phyloP scores from a whole-genome alignment of 768 basidiomycete genomes.

The Calocera cornea region DNA sequence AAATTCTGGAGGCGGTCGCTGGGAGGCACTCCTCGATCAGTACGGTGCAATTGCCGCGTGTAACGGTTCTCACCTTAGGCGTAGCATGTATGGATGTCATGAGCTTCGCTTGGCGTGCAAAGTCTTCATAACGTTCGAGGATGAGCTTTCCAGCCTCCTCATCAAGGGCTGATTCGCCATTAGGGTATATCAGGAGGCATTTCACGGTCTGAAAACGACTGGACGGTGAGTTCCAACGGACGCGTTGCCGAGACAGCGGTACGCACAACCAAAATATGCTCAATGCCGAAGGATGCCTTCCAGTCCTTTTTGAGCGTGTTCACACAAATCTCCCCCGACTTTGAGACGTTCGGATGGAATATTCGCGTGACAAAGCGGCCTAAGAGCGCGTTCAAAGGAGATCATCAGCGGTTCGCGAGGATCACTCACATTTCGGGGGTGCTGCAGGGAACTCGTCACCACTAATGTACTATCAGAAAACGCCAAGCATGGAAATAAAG shows the following conservation, averaged over 20 bases:
- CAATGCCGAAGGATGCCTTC: constrained; percentile 83
- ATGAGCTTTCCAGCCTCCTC: constrained; percentile 91
- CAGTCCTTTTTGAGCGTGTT: constrained; percentile 97
- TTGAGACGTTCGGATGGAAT: constrained; percentile 92
- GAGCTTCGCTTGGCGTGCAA: constrained; percentile 71
- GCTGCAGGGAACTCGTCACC: constrained; percentile 77
- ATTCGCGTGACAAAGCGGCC: constrained; percentile 91
- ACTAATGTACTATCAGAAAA: neutral
- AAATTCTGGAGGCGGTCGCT: neutral
- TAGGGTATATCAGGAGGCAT: constrained; percentile 91
- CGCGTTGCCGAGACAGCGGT: neutral
- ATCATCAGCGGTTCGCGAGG: neutral
- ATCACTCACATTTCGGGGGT: constrained; percentile 71
- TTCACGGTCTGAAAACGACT: constrained; percentile 48
- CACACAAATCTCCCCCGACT: constrained; percentile 84
- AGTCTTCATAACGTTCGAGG: constrained; percentile 78
- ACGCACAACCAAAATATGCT: constrained; percentile 59
- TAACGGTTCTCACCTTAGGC: constrained; percentile 41
- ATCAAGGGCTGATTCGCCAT: constrained; percentile 90
- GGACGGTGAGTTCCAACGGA: neutral
- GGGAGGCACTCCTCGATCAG: neutral
- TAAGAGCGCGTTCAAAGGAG: constrained; percentile 21
- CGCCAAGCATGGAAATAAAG: neutral
- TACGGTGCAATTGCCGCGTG: neutral
- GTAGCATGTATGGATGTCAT: constrained; percentile 89